Conservation (phyloP, 176 grass and related monocot genomes). For the Eragrostis curvula region DNA sequence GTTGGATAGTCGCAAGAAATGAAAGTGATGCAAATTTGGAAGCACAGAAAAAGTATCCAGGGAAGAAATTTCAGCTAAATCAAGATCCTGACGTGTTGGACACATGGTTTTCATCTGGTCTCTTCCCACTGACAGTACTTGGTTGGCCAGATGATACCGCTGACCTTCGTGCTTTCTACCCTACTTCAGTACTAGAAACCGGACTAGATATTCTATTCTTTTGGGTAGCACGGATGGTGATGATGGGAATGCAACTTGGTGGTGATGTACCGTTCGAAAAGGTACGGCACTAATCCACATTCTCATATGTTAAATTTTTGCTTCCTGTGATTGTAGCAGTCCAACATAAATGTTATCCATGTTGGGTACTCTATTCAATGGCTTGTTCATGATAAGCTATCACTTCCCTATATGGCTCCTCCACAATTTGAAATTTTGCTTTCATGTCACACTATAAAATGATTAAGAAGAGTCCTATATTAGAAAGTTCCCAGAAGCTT, state of each 20-base stretch:
- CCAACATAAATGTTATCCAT: conserved; percentile 23
- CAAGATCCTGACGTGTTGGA: conserved; percentile 96
- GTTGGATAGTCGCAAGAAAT: conserved; percentile 92
- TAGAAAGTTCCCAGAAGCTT: conserved; percentile 11
- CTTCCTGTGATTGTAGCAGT: background rate
- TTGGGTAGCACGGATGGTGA: conserved; percentile 96
- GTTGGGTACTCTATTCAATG: no score
- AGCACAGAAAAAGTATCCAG: conserved; percentile 67
- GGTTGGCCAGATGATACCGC: conserved; percentile 82
- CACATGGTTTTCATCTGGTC: conserved; percentile 93
- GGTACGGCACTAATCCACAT: conserved; percentile 46
- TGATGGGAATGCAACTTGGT: conserved; percentile 89
- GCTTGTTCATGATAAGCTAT: no score
- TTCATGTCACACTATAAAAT: no score
- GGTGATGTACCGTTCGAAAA: conserved; percentile 86
- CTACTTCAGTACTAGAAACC: conserved; percentile 86
- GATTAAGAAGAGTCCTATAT: background rate
- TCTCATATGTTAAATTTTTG: background rate
- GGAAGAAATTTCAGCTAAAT: conserved; percentile 60
- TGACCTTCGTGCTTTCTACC: conserved; percentile 85
- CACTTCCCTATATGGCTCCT: no score
- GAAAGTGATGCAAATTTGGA: conserved; percentile 65
- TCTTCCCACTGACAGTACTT: conserved; percentile 84
- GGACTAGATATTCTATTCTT: conserved; percentile 92
- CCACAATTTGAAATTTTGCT: no score